phyloP scores from a whole-genome alignment of 306 rosid genomes.

The Elaeagnus macrophylla region DNA sequence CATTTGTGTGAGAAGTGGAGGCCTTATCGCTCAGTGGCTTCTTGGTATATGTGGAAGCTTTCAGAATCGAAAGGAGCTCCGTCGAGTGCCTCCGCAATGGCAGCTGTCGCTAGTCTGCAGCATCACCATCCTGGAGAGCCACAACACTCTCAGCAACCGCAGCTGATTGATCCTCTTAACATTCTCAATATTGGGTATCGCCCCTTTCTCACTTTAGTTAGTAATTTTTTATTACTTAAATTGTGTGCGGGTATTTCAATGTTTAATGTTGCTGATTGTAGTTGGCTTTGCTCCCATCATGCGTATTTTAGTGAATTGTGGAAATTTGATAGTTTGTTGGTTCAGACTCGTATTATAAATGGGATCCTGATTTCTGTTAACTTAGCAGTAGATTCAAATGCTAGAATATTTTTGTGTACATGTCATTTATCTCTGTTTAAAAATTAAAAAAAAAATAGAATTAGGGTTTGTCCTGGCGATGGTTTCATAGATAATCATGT shows the following conservation, averaged over 20 bases:
- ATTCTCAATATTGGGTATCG: conserved; percentile 83
- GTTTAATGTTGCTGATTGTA: background rate
- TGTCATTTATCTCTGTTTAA: background rate
- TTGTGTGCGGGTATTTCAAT: background rate
- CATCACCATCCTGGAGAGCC: conserved; percentile 31
- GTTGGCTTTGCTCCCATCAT: background rate
- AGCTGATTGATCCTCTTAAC: conserved; percentile 86
- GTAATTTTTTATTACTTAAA: background rate
- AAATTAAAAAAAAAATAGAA: background rate
- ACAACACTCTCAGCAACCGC: conserved; percentile 64
- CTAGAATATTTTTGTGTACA: too few species aligned
- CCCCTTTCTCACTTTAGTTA: background rate
- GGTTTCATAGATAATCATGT: background rate
- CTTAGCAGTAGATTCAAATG: too few species aligned
- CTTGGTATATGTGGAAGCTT: conserved; percentile 96
- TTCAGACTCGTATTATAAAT: too few species aligned
- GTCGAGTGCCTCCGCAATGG: conserved; percentile 71
- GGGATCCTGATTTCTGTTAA: too few species aligned
- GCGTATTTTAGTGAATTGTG: background rate
- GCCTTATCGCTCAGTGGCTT: conserved; percentile 88
- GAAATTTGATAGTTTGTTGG: too few species aligned
- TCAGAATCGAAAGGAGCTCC: conserved; percentile 89
- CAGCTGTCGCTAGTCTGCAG: conserved; percentile 59
- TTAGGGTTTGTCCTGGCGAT: background rate
- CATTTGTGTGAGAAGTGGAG: conserved; percentile 90